A percentile compares a stretch with the other conserved stretches of the same genome.
Evolutionary conservation across 169 alveolate genomes (phyloP).

Genomic region (Plasmodium coatneyi): DNA sequence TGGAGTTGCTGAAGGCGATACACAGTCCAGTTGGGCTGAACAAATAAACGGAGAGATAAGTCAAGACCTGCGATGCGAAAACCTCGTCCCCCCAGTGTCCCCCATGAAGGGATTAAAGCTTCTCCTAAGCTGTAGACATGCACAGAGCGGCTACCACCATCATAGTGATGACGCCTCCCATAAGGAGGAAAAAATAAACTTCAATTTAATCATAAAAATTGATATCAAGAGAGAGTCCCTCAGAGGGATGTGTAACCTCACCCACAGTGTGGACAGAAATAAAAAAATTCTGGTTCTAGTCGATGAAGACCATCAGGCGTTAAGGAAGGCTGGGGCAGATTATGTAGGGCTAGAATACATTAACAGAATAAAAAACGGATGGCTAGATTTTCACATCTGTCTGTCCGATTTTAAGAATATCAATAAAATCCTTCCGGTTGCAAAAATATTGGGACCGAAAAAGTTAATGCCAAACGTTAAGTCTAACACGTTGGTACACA

Average conservation of each 20-base stretch:
- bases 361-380: slow-evolving; percentile 85
- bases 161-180: neutral
- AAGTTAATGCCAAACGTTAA: slow-evolving; percentile 94
- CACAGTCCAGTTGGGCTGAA: neutral
- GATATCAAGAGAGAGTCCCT: slow-evolving; percentile 70
- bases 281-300: slow-evolving; percentile 48
- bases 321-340: slow-evolving; percentile 79
- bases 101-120: slow-evolving; percentile 66
- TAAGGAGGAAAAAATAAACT: slow-evolving; percentile 4
- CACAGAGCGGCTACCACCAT: neutral
- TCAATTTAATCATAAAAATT: slow-evolving; percentile 43
- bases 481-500: slow-evolving; percentile 85
- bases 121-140: slow-evolving; percentile 18
- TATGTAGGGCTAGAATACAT: slow-evolving; percentile 83
- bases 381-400: slow-evolving; percentile 91
- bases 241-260: slow-evolving; percentile 64
- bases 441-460: slow-evolving; percentile 93
- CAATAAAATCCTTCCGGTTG: slow-evolving; percentile 88
- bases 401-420: slow-evolving; percentile 88
- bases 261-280: slow-evolving; percentile 62
- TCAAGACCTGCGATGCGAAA: neutral
- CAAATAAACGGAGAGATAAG: neutral
- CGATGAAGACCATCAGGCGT: slow-evolving; percentile 25
- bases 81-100: slow-evolving; percentile 33
- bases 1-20: neutral